phyloP scores from a whole-genome alignment of 305 asterid genomes.

The Plantago coronopus region DNA sequence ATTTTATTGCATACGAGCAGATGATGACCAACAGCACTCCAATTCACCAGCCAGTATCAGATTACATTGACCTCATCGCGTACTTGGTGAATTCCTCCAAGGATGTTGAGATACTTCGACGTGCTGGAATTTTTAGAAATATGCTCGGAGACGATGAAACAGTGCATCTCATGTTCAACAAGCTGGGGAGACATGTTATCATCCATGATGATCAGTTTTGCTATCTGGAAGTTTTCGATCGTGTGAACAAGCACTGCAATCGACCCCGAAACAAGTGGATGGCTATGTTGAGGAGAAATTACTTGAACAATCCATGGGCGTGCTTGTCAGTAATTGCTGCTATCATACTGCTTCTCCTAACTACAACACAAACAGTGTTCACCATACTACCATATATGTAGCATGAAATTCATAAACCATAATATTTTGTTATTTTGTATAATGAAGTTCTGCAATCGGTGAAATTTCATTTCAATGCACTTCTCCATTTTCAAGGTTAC shows the following conservation, averaged over 20 bases:
- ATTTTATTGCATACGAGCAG: constrained; percentile 30
- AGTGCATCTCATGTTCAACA: constrained; percentile 19
- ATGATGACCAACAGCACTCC: not conserved
- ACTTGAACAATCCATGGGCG: constrained; percentile 33
- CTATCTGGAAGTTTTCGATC: constrained; percentile 6
- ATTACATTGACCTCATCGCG: constrained; percentile 23
- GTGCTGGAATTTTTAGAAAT: constrained; percentile 25
- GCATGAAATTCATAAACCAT: too few species aligned
- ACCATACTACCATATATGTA: too few species aligned
- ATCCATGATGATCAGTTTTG: constrained; percentile 5
- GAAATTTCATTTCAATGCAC: too few species aligned
- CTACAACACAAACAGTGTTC: constrained; percentile 27
- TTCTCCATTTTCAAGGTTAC: too few species aligned
- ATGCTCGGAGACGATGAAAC: constrained; percentile 27
- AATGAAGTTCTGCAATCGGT: too few species aligned
- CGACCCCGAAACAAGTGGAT: constrained; percentile 21
- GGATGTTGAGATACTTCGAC: constrained; percentile 29
- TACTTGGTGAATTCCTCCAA: constrained; percentile 25
- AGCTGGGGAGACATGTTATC: constrained; percentile 14
- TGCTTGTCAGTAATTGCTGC: constrained; percentile 22
- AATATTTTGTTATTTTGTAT: too few species aligned
- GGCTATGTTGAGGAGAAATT: constrained; percentile 27
- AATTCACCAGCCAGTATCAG: constrained; percentile 22
- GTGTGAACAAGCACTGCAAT: constrained; percentile 3
- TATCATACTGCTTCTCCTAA: constrained; percentile 23